phyloP scores from a whole-genome alignment of 2,329 filamentous ascomycete genomes.

The Polychaeton citri region DNA sequence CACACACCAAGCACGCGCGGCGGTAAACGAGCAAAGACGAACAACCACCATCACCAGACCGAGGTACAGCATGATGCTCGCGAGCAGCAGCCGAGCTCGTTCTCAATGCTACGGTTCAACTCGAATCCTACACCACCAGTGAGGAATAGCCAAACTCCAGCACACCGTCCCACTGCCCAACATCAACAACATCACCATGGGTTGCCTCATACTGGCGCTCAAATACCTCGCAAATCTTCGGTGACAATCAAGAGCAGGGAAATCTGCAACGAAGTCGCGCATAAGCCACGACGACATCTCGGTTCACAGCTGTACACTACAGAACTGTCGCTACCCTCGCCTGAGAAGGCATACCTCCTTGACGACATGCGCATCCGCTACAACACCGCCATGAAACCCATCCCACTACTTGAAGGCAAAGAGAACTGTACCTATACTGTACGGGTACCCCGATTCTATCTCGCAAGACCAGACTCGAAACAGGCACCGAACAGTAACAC shows the following conservation, averaged over 20 bases:
- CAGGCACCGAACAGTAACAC: constrained; percentile 5
- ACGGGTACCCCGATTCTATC: constrained; percentile 67
- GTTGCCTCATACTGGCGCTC: constrained; percentile 7
- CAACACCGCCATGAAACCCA: constrained; percentile 50
- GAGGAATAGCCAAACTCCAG: constrained; percentile 13
- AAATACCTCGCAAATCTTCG: constrained; percentile 44
- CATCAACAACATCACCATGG: constrained; percentile 26
- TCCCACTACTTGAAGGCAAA: constrained; percentile 64
- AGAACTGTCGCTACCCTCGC: constrained; percentile 37
- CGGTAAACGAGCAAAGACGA: constrained; percentile 45
- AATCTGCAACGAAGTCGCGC: constrained; percentile 57
- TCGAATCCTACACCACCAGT: constrained; percentile 16
- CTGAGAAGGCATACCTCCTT: constrained; percentile 12
- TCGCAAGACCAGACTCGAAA: constrained; percentile 25
- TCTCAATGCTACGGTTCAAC: constrained; percentile 20
- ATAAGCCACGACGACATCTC: constrained; percentile 63
- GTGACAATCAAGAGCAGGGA: constrained; percentile 54
- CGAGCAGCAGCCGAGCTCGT: constrained; percentile 15
- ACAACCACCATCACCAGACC: constrained; percentile 24
- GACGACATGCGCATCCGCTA: constrained; percentile 44
- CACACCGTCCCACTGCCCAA: constrained; percentile 18
- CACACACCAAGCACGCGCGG: constrained; percentile 51
- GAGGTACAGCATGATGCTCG: constrained; percentile 19
- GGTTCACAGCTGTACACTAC: constrained; percentile 75
- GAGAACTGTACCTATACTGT: constrained; percentile 87